Evolutionary conservation across 2,329 filamentous ascomycete genomes (phyloP).

Genomic region (Arthrobotrys sinensis): DNA sequence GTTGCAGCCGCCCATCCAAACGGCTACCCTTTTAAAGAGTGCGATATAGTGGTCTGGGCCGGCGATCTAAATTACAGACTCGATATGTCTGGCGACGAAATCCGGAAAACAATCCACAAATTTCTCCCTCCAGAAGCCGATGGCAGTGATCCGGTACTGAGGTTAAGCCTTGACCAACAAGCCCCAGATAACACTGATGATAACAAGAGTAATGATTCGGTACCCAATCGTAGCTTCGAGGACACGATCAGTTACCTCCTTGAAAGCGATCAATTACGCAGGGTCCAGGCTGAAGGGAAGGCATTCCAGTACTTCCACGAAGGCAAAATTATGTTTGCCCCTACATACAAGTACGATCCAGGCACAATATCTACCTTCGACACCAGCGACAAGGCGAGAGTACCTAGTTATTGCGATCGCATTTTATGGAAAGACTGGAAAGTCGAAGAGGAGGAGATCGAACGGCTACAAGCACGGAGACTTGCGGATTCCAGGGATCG

Average conservation of each 20-base stretch:
- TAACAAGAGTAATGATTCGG: conserved; percentile 76
- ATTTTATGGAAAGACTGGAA: conserved; percentile 75
- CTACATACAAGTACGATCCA: conserved; percentile 97
- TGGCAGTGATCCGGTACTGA: conserved; percentile 44
- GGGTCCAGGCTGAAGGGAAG: conserved; percentile 81
- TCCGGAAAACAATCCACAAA: conserved; percentile 78
- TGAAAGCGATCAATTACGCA: conserved; percentile 87
- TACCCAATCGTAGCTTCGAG: conserved; percentile 56
- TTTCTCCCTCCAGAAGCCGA: conserved; percentile 58
- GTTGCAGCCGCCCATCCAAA: conserved; percentile 40
- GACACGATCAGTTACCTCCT: conserved; percentile 73
- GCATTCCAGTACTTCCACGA: conserved; percentile 94
- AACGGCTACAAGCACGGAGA: conserved; percentile 63
- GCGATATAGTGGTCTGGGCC: conserved; percentile 96
- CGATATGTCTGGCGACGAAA: conserved; percentile 90
- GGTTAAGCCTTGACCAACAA: conserved; percentile 14
- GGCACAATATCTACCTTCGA: conserved; percentile 95
- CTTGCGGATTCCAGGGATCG: conserved; percentile 42
- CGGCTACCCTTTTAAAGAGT: conserved; percentile 74
- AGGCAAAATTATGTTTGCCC: conserved; percentile 87
- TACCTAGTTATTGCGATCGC: conserved; percentile 96
- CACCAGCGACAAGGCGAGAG: conserved; percentile 91
- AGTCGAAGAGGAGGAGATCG: conserved; percentile 64
- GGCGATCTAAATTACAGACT: conserved; percentile 96
- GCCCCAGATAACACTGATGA: conserved; percentile 77